phyloP scores from a whole-genome alignment of 305 asterid species.

The Solanum aculeatissimum region DNA sequence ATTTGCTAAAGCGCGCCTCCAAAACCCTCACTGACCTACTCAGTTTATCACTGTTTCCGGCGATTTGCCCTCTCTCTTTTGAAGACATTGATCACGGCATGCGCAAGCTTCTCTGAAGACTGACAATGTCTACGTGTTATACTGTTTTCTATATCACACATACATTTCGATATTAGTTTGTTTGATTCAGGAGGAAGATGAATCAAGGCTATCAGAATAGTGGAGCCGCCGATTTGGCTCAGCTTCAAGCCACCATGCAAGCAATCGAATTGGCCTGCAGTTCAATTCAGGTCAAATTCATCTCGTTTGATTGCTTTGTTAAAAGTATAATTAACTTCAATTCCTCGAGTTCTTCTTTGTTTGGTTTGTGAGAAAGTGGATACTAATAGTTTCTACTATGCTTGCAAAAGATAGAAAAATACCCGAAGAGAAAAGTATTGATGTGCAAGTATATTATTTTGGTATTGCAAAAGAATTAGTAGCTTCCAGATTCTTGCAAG shows the following conservation, averaged over 20 bases:
- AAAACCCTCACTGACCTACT: not conserved
- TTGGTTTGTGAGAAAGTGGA: not conserved
- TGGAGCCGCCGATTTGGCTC: slow-evolving; percentile 46
- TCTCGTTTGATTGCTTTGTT: not conserved
- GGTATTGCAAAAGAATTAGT: not conserved
- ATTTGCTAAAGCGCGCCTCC: not conserved
- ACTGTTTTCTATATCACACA: not conserved
- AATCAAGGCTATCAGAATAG: slow-evolving; percentile 29
- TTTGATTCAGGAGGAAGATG: slow-evolving; percentile 14
- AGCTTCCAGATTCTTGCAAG: not conserved
- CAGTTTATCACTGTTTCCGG: not conserved
- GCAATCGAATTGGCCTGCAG: slow-evolving; percentile 73
- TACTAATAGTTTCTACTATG: not conserved
- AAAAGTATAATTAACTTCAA: not conserved
- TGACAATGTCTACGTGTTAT: not conserved
- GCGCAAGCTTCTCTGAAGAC: not conserved
- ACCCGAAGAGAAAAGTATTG: not conserved
- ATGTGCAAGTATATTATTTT: not conserved
- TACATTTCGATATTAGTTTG: not conserved
- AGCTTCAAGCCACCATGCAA: slow-evolving; percentile 75
- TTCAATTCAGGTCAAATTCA: slow-evolving; percentile 55
- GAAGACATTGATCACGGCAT: not conserved
- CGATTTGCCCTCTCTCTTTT: not conserved
- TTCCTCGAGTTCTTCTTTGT: not conserved
- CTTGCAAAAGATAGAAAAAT: not conserved